A percentile compares a stretch with the other conserved stretches of the same genome.
phyloP scores from a whole-genome alignment of 495 filamentous ascomycete species.

The Jackrogersella minutella region DNA sequence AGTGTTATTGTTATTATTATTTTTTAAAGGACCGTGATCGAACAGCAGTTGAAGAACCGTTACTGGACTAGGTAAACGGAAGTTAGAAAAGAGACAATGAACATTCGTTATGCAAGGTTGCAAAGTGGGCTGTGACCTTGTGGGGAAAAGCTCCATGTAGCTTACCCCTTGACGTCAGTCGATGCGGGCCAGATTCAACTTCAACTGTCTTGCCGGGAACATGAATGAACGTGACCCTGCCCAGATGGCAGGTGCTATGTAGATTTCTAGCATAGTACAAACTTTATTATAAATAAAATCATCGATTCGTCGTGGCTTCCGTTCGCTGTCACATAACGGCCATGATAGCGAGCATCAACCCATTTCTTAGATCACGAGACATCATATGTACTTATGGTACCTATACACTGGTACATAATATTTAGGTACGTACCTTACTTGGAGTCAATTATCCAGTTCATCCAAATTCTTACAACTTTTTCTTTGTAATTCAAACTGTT shows the following conservation, averaged over 20 bases:
- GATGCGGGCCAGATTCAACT: neutral
- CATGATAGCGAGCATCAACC: no score
- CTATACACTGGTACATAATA: neutral
- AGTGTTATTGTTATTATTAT: neutral
- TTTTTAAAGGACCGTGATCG: conserved; percentile 14
- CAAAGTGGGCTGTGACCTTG: conserved; percentile 27
- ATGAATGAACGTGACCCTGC: no score
- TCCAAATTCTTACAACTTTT: conserved; percentile 7
- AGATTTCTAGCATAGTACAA: neutral
- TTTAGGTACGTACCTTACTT: neutral
- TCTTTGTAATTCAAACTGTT: neutral
- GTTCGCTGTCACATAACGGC: no score
- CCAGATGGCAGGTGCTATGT: no score
- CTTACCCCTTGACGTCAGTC: conserved; percentile 31
- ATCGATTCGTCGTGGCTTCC: no score
- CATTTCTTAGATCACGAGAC: conserved; percentile 22
- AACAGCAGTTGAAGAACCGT: neutral
- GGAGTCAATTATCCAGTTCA: neutral
- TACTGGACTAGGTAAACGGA: neutral
- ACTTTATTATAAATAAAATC: no score
- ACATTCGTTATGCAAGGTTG: conserved; percentile 17
- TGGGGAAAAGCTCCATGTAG: conserved; percentile 18
- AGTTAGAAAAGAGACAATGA: conserved; percentile 15
- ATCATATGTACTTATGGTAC: conserved; percentile 1
- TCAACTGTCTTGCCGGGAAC: conserved; percentile 12